Percentiles rank a stretch among this genome's conserved stretches.
These are phyloP conservation scores for Sarocladium oryzae DNA, from an alignment of 2,329 filamentous ascomycete species.

Conservation along the genomic window DNA sequence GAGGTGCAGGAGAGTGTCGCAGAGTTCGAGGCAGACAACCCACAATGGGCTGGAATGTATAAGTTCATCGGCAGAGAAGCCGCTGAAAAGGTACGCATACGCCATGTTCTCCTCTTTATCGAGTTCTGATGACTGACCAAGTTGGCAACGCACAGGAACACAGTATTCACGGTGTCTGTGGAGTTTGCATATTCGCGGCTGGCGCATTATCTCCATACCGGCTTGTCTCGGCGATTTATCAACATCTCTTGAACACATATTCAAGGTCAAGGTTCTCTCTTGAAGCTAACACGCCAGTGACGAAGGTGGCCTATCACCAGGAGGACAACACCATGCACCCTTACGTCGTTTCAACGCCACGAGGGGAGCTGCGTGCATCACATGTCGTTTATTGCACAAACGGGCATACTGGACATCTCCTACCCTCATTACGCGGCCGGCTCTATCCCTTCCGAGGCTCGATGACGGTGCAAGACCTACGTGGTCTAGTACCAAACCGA, in stretches of 20 bases:
- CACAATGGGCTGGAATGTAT: background rate
- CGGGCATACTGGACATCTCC: conserved; percentile 42
- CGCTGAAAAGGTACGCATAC: background rate
- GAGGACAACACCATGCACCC: conserved; percentile 15
- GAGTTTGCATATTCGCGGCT: conserved; percentile 4
- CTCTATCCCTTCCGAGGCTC: conserved; percentile 7
- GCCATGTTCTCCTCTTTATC: background rate
- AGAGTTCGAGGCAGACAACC: conserved; percentile 1
- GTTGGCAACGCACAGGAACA: background rate
- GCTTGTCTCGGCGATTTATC: background rate
- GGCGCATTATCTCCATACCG: conserved; percentile 2
- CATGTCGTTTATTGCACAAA: conserved; percentile 56
- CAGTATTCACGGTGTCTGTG: background rate
- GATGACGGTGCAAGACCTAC: conserved; percentile 44
- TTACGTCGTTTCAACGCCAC: conserved; percentile 37
- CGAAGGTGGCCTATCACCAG: background rate
- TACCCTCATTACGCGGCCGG: conserved; percentile 39
- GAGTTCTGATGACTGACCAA: background rate
- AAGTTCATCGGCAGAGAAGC: background rate
- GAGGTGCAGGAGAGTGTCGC: conserved; percentile 1
- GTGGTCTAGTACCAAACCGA: conserved; percentile 22
- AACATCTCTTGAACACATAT: background rate
- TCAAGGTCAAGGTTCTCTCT: background rate
- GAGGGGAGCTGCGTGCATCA: conserved; percentile 36
- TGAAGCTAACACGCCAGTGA: background rate